A percentile compares a stretch with the other conserved stretches of the same genome.
These are phyloP conservation scores for Cetradonia linearis DNA, from an alignment of 495 filamentous ascomycete species.

Conservation along the genomic window DNA sequence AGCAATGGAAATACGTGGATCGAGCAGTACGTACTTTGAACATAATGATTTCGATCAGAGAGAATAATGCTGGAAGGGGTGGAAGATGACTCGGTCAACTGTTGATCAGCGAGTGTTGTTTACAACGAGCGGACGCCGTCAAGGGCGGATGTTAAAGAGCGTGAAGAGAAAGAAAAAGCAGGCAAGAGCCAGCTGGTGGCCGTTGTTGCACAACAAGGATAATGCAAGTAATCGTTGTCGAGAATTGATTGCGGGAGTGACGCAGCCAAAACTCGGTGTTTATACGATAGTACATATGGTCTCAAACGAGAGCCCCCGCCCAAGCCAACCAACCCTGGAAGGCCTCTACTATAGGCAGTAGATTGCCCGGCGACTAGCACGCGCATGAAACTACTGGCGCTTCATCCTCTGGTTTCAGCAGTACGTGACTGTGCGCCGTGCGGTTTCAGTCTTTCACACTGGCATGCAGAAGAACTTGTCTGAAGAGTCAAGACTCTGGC, in stretches of 20 bases:
- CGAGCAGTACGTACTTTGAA: neutral
- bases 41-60: neutral
- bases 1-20: neutral
- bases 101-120: neutral
- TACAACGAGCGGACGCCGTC: slow-evolving; percentile 2
- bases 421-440: neutral
- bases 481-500: neutral
- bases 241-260: slow-evolving; percentile 3
- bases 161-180: neutral
- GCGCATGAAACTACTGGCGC: slow-evolving; percentile 8
- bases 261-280: slow-evolving; percentile 1
- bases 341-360: neutral
- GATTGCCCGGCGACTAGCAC: neutral
- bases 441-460: neutral
- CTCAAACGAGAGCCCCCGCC: neutral
- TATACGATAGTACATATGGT: too few species aligned
- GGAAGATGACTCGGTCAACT: neutral
- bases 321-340: neutral
- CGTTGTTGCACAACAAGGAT: neutral
- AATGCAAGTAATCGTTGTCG: slow-evolving; percentile 1
- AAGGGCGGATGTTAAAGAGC: neutral
- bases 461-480: neutral
- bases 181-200: slow-evolving; percentile 2
- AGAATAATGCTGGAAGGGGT: neutral
- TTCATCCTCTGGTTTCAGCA: neutral